Evolutionary conservation across 768 basidiomycete species (phyloP), one percentile per base, ranked within the genome.

Genomic region (Calocera viscosa): DNA sequence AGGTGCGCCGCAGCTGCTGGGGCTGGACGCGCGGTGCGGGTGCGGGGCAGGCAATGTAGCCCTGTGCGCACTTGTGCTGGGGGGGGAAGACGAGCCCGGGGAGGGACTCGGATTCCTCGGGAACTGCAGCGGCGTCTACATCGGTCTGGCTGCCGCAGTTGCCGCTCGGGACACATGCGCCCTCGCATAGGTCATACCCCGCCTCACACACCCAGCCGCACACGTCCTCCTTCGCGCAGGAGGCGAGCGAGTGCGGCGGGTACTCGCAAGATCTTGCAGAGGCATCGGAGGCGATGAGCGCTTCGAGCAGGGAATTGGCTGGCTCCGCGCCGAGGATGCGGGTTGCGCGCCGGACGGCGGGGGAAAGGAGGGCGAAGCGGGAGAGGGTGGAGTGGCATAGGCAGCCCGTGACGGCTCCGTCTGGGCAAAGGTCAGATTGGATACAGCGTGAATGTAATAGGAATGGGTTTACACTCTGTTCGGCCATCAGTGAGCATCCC

Each of bases 171-270:
- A 60, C 53, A 60, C 53, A 60, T 3, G 11, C 26, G 26, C 53
- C 53, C 53, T 32, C 53, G 22, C 53, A 60, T 7, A 10, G 7
- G 3, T 60, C 53, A 10, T 32, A 60, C 26, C 53, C 53, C 5
- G 53, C 53, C 22, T 60, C 53, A 26, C 53, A 60, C 26, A 60
- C 53, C 53, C 53, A 60, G 14, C 26, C 53, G 22, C 53, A 60
- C 5, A 60, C 53, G 30, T 60, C 53, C 30, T 60, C 53, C 30
- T 19, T 60, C 53, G 26, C 14, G 53, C 53, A 60, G 2, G 53
- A 11, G 14, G 26, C 30, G 2, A 60, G 10, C 24, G 53, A 11
- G 26, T 32, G 53, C 5, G 53, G 26, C 22, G 53, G 53, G 30
- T 60, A 60, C 53, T 60, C 53, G 30, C 53, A 60, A 10, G 24